phyloP scores from a whole-genome alignment of 1,284 basidiomycete genomes.

The Trichosporon faecale region DNA sequence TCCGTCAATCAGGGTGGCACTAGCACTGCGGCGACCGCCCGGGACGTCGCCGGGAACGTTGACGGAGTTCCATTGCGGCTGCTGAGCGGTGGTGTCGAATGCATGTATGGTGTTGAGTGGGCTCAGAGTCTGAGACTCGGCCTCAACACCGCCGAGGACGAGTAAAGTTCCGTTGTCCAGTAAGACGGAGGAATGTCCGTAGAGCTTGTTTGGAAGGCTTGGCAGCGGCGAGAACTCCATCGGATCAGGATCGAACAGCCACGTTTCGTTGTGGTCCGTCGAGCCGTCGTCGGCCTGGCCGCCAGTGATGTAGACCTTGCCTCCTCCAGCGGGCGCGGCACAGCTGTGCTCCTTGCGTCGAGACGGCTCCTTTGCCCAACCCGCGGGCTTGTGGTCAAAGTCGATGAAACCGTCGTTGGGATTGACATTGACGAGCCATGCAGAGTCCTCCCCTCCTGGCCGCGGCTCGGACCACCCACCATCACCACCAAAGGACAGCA shows the following conservation, averaged over 20 bases:
- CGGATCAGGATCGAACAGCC: constrained; percentile 60
- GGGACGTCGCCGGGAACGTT: constrained; percentile 56
- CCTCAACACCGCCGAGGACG: constrained; percentile 70
- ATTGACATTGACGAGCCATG: constrained; percentile 55
- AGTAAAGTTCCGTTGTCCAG: constrained; percentile 66
- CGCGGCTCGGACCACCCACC: constrained; percentile 58
- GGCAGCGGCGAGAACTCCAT: constrained; percentile 59
- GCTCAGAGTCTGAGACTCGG: constrained; percentile 51
- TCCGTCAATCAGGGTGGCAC: constrained; percentile 57
- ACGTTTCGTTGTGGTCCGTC: constrained; percentile 60
- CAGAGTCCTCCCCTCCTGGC: constrained; percentile 64
- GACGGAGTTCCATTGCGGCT: constrained; percentile 58
- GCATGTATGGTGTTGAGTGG: constrained; percentile 63
- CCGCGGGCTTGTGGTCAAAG: constrained; percentile 53
- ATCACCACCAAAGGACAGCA: constrained; percentile 72
- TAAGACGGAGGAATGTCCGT: constrained; percentile 67
- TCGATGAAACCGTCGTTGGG: constrained; percentile 19
- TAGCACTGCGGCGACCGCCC: constrained; percentile 65
- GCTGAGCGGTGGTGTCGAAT: constrained; percentile 60
- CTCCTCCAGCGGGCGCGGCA: constrained; percentile 55
- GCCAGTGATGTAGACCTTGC: constrained; percentile 65
- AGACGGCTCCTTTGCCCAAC: constrained; percentile 66
- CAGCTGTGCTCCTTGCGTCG: constrained; percentile 68
- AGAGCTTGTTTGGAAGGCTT: constrained; percentile 63
- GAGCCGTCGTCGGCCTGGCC: constrained; percentile 77